These are phyloP conservation scores for Prunus fruticosa DNA, from an alignment of 306 rosid species.

Conservation along the genomic window DNA sequence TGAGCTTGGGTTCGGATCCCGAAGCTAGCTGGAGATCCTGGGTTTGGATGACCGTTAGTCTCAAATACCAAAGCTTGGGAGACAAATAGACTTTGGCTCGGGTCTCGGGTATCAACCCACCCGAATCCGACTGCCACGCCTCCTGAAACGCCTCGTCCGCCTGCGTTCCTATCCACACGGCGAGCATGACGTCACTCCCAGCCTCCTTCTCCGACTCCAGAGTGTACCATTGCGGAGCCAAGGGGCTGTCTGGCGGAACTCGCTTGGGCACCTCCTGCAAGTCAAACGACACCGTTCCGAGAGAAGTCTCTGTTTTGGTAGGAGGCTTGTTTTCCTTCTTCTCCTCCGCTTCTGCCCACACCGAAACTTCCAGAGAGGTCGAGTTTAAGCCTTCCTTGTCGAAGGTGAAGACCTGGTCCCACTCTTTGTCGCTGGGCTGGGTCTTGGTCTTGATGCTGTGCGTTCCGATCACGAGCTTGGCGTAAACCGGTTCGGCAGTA, in stretches of 20 bases:
- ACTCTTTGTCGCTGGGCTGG: conserved; percentile 50
- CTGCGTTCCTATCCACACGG: conserved; percentile 85
- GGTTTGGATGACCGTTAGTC: conserved; percentile 95
- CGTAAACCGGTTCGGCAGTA: conserved; percentile 19
- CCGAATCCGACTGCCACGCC: conserved; percentile 93
- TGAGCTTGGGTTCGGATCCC: conserved; percentile 49
- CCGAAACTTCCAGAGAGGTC: conserved; percentile 69
- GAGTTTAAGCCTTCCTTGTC: conserved; percentile 80
- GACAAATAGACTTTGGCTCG: conserved; percentile 85
- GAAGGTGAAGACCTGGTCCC: conserved; percentile 90
- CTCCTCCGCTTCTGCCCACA: conserved; percentile 56
- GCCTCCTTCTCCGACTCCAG: conserved; percentile 52
- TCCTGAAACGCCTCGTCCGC: conserved; percentile 87
- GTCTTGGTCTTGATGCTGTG: conserved; percentile 61
- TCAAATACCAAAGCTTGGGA: conserved; percentile 90
- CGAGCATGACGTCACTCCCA: conserved; percentile 82
- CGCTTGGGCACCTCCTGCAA: conserved; percentile 71
- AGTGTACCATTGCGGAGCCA: conserved; percentile 95
- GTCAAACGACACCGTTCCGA: conserved; percentile 64
- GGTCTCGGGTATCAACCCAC: conserved; percentile 80
- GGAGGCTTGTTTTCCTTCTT: conserved; percentile 36
- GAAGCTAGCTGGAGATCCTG: conserved; percentile 65
- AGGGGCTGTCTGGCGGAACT: conserved; percentile 86
- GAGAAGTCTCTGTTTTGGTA: conserved; percentile 25
- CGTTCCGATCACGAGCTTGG: conserved; percentile 79